Evolutionary conservation across 805 yeast genomes (phyloP), one percentile per base, ranked within the genome.

Genomic region (Danielozyma ontarioensis): DNA sequence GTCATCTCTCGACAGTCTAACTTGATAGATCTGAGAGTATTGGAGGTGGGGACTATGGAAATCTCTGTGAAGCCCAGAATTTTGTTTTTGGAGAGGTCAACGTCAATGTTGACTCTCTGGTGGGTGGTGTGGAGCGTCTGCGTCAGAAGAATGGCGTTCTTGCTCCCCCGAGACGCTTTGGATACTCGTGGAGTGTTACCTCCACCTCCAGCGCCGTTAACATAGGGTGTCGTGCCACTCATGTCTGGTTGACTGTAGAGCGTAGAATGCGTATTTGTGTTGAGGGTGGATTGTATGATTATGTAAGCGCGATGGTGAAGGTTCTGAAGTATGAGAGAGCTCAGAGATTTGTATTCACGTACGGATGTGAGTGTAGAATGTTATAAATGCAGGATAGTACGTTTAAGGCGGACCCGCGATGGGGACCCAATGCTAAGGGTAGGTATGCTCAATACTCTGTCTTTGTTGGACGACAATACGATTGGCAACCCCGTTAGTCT

Each of bases 1-100:
- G 64, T 66, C 62, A 83, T 70, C 28, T 85, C 86, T 33, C 95
- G 74, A 38, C 95, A 85, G 54, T 93, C 97, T 32, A 93, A 63
- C 33, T 75, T 74, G 17, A 93, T 64, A 8, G 64, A 62, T 36
- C 73, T 75, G 28, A 90, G 61, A 1, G 65, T 48, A 14, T 78
- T 62, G 32, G 78, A 75, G 12, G 76, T 62, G 0, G 98, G 97
- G 13, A 84, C 68, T 2, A 89, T 66, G 2, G 93, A 82, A 21
- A 93, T 61, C 50, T 89, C 97, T 0, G 97, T 87, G 44, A 74
- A 70, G 12, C 97, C 98, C 0, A 50, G 51, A 4, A 88, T 61
- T 14, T 62, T 48, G 40, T 74, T 70, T 13, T 68, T 64, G n/a
- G 78, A 71, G 27, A 89, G 62, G 53, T 88, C 95, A 3, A 90